Conservation (phyloP, 331 rosid genomes). For the Arachis monticola region DNA sequence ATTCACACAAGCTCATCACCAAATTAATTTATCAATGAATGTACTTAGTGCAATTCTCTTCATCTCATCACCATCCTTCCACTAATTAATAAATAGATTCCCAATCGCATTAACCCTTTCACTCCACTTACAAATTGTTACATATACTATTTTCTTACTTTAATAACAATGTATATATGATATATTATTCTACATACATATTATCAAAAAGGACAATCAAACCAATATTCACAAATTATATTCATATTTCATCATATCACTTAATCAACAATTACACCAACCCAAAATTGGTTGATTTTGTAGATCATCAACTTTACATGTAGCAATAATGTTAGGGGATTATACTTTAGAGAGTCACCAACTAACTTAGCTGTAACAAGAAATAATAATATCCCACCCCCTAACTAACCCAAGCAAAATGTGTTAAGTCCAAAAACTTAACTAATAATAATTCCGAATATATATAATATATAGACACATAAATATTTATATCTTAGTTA, state of each 20-base stretch:
- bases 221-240: neutral
- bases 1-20: neutral
- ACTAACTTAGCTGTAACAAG: too few relatives aligned
- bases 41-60: slow-evolving; percentile 29
- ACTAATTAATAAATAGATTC: slow-evolving; percentile 34
- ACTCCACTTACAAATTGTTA: neutral
- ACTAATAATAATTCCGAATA: neutral
- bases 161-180: too few relatives aligned
- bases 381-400: too few relatives aligned
- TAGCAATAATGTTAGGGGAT: too few relatives aligned
- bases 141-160: neutral
- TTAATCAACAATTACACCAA: neutral
- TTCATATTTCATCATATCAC: neutral
- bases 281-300: too few relatives aligned
- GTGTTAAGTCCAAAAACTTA: too few relatives aligned
- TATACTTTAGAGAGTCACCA: too few relatives aligned
- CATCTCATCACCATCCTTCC: slow-evolving; percentile 28
- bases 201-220: neutral
- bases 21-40: neutral
- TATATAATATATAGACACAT: neutral
- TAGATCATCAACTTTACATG: too few relatives aligned
- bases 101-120: slow-evolving; percentile 16
- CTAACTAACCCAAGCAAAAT: too few relatives aligned
- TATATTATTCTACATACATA: too few relatives aligned
- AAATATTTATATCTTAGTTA: neutral